A percentile compares a stretch with the other conserved stretches of the same genome.
Evolutionary conservation across 345 rosid species (phyloP).

Genomic region (Arabidopsis suecica): DNA sequence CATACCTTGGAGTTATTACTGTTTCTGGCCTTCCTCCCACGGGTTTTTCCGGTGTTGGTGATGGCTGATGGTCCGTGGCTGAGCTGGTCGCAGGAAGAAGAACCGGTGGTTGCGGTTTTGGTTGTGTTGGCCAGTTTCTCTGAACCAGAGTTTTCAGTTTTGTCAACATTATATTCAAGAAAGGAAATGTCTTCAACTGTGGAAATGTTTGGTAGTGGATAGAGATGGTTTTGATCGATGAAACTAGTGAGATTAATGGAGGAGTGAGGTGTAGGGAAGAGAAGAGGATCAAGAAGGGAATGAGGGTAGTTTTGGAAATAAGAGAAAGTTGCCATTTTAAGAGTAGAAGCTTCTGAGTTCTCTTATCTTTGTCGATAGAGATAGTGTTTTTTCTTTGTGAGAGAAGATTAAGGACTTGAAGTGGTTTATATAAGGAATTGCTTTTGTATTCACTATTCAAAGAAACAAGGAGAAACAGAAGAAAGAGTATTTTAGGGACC

Average conservation of each 20-base stretch:
- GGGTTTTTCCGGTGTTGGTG: conserved; percentile 51
- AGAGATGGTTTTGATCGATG: conserved; percentile 40
- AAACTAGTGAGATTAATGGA: conserved; percentile 36
- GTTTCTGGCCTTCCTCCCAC: conserved; percentile 51
- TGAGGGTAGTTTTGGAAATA: conserved; percentile 54
- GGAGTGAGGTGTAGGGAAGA: conserved; percentile 44
- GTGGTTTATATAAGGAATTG: conserved; percentile 34
- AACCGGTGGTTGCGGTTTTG: conserved; percentile 36
- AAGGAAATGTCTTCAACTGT: conserved; percentile 24
- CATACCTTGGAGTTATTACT: conserved; percentile 52
- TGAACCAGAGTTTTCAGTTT: conserved; percentile 48
- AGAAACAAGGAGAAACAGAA: conserved; percentile 18
- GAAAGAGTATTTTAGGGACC: conserved; percentile 32
- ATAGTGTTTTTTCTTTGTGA: conserved; percentile 19
- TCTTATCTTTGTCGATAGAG: conserved; percentile 6
- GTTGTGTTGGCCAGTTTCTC: conserved; percentile 48
- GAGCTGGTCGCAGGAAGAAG: conserved; percentile 44
- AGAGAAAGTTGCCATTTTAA: conserved; percentile 63
- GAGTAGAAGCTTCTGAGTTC: conserved; percentile 31
- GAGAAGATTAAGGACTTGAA: conserved; percentile 31
- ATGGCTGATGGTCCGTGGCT: conserved; percentile 24
- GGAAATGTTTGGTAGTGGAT: conserved; percentile 32
- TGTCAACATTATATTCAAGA: conserved; percentile 33
- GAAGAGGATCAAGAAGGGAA: conserved; percentile 55
- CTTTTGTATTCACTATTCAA: conserved; percentile 30